Evolutionary conservation across 2,329 filamentous ascomycete genomes (phyloP).

Genomic region (Fusarium euwallaceae): DNA sequence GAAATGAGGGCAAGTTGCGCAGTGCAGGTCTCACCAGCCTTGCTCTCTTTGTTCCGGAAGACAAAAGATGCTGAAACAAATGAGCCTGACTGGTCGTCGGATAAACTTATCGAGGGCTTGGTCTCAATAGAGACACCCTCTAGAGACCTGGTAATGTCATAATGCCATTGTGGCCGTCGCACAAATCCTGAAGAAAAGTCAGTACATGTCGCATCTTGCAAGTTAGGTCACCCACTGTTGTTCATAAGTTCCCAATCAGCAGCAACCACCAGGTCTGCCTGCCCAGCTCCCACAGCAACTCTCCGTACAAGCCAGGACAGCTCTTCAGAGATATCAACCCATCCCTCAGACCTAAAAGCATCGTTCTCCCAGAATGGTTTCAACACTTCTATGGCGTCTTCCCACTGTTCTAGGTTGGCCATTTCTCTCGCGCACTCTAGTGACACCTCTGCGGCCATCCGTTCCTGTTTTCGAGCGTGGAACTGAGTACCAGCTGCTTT

Average conservation of each 20-base stretch:
- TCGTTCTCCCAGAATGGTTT: constrained; percentile 69
- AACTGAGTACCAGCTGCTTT: constrained; percentile 67
- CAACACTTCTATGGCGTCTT: constrained; percentile 66
- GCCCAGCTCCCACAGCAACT: constrained; percentile 65
- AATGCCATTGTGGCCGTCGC: constrained; percentile 69
- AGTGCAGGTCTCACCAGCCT: constrained; percentile 70
- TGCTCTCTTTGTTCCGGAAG: constrained; percentile 70
- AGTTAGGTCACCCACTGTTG: constrained; percentile 59
- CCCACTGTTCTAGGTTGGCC: constrained; percentile 64
- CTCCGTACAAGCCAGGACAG: constrained; percentile 71
- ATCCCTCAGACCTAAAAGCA: constrained; percentile 69
- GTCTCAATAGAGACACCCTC: constrained; percentile 60
- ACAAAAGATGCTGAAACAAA: constrained; percentile 68
- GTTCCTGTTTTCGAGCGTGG: constrained; percentile 64
- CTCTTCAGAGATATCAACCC: constrained; percentile 71
- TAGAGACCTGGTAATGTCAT: constrained; percentile 70
- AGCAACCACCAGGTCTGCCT: constrained; percentile 69
- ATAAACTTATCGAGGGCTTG: constrained; percentile 65
- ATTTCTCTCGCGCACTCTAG: constrained; percentile 71
- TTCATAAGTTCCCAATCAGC: constrained; percentile 76
- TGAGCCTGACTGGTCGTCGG: constrained; percentile 64
- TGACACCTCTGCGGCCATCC: constrained; percentile 67
- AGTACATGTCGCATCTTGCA: constrained; percentile 6
- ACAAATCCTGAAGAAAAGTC: constrained; percentile 61
- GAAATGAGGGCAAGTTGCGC: constrained; percentile 72